A percentile compares a stretch with the other conserved stretches of the same genome.
Evolutionary conservation across 768 basidiomycete genomes (phyloP).

Genomic region (Boletus reticulatus): DNA sequence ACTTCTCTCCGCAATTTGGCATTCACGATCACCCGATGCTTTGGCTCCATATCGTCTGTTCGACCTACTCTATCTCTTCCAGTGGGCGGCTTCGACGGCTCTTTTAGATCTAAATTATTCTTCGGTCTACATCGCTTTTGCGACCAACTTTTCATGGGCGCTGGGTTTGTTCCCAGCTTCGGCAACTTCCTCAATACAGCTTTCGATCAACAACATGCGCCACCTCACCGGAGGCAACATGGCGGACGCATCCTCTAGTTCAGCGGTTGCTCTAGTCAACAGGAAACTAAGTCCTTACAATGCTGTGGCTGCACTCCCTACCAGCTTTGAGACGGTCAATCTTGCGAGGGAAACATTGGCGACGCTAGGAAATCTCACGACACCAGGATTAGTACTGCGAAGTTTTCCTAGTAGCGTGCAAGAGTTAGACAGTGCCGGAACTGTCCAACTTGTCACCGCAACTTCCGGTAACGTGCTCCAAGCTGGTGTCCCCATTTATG

Average conservation of each 20-base stretch:
- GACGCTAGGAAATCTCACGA: constrained; percentile 11
- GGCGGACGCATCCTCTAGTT: constrained; percentile 53
- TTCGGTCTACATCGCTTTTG: constrained; percentile 73
- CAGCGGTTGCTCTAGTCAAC: constrained; percentile 75
- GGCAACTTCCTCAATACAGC: constrained; percentile 59
- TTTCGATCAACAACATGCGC: constrained; percentile 80
- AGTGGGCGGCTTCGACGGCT: constrained; percentile 76
- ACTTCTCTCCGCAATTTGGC: constrained; percentile 49
- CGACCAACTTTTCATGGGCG: constrained; percentile 88
- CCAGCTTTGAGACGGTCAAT: not conserved
- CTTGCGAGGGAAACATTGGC: constrained; percentile 7
- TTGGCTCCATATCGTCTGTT: constrained; percentile 75
- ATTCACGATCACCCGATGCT: constrained; percentile 54
- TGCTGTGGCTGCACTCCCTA: constrained; percentile 9
- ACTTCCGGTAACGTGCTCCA: constrained; percentile 65
- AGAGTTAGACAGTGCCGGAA: constrained; percentile 19
- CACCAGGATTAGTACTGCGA: not conserved
- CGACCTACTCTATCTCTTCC: constrained; percentile 80
- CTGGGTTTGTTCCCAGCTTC: constrained; percentile 67
- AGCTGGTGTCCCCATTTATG: constrained; percentile 81
- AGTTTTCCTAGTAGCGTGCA: constrained; percentile 22
- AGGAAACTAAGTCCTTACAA: constrained; percentile 82
- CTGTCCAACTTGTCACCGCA: constrained; percentile 66
- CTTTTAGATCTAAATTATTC: constrained; percentile 89
- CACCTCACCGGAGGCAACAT: constrained; percentile 77